Evolutionary conservation across 192 early-diverging fungal genomes (phyloP).

Genomic region (Jimgerdemannia flammicorona): DNA sequence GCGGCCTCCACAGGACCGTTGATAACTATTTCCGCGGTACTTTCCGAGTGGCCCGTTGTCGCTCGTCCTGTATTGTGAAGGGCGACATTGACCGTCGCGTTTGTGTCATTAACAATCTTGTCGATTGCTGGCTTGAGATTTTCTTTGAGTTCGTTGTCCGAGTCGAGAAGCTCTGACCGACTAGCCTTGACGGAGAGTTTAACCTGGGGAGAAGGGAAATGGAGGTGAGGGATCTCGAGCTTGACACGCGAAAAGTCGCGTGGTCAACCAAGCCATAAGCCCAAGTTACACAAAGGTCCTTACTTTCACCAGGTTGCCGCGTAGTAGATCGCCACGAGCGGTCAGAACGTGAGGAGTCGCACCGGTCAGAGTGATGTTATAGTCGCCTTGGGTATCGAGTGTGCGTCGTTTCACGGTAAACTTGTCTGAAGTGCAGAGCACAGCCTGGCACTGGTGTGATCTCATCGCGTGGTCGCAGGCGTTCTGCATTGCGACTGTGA

Average conservation of each 20-base stretch:
- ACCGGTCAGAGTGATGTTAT: slow-evolving; percentile 45
- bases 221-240: too few relatives aligned
- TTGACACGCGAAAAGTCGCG: background rate
- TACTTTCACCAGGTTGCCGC: slow-evolving; percentile 43
- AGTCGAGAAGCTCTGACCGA: background rate
- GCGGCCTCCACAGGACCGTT: background rate
- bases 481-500: too few relatives aligned
- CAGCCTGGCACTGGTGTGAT: too few relatives aligned
- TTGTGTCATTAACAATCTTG: slow-evolving; percentile 7
- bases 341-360: slow-evolving; percentile 30
- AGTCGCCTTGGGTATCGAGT: slow-evolving; percentile 10
- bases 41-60: background rate
- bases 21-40: background rate
- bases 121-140: background rate
- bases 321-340: slow-evolving; percentile 38
- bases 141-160: background rate
- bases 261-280: background rate
- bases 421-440: too few relatives aligned
- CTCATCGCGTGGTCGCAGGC: too few relatives aligned
- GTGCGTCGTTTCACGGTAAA: too few relatives aligned
- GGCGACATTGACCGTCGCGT: slow-evolving; percentile 5
- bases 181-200: slow-evolving; percentile 5
- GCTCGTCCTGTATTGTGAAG: background rate
- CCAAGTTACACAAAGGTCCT: background rate
- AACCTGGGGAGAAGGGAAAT: background rate